Percentiles rank a stretch among this genome's conserved stretches.
phyloP scores from a whole-genome alignment of 768 basidiomycete species.

The Mycena haematopus region DNA sequence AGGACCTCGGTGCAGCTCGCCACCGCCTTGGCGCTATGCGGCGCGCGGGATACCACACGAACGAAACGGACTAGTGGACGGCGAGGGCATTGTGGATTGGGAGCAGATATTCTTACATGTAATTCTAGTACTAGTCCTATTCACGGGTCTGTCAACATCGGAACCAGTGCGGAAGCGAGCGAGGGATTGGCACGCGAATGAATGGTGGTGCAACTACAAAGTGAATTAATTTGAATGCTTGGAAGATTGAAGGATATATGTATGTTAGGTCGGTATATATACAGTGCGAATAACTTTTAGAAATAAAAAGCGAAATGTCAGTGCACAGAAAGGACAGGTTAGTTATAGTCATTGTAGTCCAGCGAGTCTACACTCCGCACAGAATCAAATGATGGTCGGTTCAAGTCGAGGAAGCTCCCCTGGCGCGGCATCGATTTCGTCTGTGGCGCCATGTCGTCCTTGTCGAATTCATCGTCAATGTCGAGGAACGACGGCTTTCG shows the following conservation, averaged over 20 bases:
- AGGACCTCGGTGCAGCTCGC: constrained; percentile 88
- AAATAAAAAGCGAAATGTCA: constrained; percentile 25
- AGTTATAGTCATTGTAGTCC: constrained; percentile 10
- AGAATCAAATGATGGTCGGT: constrained; percentile 59
- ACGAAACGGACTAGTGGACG: constrained; percentile 69
- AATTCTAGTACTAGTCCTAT: constrained; percentile 23
- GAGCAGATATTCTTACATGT: constrained; percentile 29
- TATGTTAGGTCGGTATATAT: constrained; percentile 18
- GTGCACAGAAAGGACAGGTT: neutral
- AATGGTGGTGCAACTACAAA: neutral
- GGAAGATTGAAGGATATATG: neutral
- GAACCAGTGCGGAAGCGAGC: neutral
- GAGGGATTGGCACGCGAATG: neutral
- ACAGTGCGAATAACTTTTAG: constrained; percentile 25
- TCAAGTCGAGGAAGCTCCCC: constrained; percentile 59
- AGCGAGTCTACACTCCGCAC: constrained; percentile 39
- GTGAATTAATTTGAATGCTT: neutral
- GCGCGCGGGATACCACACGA: constrained; percentile 87
- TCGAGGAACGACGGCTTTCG: constrained; percentile 77
- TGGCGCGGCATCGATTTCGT: constrained; percentile 31
- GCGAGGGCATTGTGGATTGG: constrained; percentile 7
- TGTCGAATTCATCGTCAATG: constrained; percentile 59
- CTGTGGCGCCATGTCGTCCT: constrained; percentile 32
- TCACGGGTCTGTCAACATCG: neutral
- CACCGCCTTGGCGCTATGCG: constrained; percentile 85